phyloP scores from a whole-genome alignment of 495 filamentous ascomycete species.

The Talaromyces ruber region DNA sequence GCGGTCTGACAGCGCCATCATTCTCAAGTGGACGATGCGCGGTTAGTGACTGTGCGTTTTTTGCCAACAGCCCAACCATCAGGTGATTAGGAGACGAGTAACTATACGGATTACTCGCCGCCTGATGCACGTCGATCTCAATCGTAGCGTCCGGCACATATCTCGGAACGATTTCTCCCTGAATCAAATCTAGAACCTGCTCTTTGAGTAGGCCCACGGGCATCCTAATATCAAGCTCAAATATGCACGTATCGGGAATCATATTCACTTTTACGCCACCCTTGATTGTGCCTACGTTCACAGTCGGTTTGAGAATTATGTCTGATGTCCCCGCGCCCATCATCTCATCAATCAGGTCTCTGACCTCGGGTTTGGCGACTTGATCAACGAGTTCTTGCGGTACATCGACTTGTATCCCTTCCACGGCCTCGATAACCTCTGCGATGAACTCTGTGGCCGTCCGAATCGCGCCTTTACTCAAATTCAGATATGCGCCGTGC shows the following conservation, averaged over 20 bases:
- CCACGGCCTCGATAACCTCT: background rate
- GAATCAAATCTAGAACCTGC: background rate
- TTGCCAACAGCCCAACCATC: background rate
- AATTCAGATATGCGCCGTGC: slow-evolving; percentile 3
- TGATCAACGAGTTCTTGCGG: background rate
- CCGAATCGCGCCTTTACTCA: slow-evolving; percentile 1
- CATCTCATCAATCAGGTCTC: background rate
- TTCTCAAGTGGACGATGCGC: background rate
- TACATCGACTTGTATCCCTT: background rate
- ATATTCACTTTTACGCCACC: slow-evolving; percentile 1
- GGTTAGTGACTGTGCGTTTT: background rate
- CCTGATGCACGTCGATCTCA: background rate
- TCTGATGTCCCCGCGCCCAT: background rate
- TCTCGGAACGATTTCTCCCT: background rate
- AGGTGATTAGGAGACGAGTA: background rate
- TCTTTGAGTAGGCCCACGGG: background rate
- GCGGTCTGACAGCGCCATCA: background rate
- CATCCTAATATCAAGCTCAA: background rate
- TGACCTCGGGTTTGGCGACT: background rate
- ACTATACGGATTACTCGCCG: background rate
- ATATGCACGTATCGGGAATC: background rate
- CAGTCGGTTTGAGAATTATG: background rate
- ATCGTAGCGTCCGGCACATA: background rate
- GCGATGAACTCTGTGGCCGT: background rate
- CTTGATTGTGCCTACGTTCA: background rate